Conservation (phyloP, 345 rosid genomes). For the Stellera chamaejasme region DNA sequence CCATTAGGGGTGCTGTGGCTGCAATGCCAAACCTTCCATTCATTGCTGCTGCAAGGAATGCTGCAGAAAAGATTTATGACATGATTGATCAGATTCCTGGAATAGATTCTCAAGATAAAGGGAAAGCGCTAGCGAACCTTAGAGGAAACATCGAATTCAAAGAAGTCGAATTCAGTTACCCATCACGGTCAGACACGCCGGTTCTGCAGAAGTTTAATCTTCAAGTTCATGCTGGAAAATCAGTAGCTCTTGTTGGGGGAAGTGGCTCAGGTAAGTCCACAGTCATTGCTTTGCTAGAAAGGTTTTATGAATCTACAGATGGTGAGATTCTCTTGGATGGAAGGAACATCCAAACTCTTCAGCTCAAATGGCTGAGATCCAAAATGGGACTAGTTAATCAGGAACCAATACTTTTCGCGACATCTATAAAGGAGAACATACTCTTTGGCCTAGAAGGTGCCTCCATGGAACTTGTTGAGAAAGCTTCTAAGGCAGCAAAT, state of each 20-base stretch:
- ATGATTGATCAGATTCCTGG: conserved; percentile 33
- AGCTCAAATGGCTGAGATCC: conserved; percentile 45
- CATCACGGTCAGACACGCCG: conserved; percentile 31
- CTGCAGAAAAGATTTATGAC: conserved; percentile 25
- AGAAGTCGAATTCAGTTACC: conserved; percentile 43
- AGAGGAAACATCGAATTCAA: conserved; percentile 39
- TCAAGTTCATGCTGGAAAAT: conserved; percentile 31
- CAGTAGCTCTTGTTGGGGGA: conserved; percentile 46
- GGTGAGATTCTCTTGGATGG: conserved; percentile 42
- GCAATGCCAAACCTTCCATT: conserved; percentile 41
- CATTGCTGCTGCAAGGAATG: conserved; percentile 28
- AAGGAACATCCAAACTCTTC: conserved; percentile 25
- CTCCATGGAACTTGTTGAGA: conserved; percentile 22
- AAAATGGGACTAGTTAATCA: conserved; percentile 50
- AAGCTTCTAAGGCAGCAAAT: conserved; percentile 49
- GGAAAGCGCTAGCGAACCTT: conserved; percentile 25
- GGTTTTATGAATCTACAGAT: conserved; percentile 38
- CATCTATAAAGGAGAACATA: conserved; percentile 49
- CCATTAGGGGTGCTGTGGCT: conserved; percentile 27
- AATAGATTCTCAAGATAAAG: conserved; percentile 30
- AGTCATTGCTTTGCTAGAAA: conserved; percentile 38
- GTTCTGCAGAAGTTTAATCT: conserved; percentile 36
- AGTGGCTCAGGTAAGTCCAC: conserved; percentile 62
- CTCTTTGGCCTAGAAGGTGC: conserved; percentile 49
- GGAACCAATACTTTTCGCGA: conserved; percentile 44